Percentiles rank a stretch among this genome's conserved stretches.
phyloP scores from a whole-genome alignment of 768 basidiomycete genomes.

The Boletus sensibilis region DNA sequence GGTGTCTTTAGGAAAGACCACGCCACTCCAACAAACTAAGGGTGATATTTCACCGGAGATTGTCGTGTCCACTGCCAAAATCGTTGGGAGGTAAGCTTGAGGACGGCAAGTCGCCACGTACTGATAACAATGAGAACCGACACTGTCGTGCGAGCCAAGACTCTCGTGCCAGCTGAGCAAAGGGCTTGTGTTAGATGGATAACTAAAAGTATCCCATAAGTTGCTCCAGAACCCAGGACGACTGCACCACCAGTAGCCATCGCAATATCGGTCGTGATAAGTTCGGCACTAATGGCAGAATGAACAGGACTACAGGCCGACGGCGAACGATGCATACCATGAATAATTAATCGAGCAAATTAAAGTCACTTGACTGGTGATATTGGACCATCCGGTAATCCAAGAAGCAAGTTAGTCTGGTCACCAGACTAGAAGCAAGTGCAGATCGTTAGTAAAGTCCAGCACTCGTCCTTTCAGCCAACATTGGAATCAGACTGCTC shows the following conservation, averaged over 20 bases:
- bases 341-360: conserved; percentile 21
- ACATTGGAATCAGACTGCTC: neutral
- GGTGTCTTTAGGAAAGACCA: no score
- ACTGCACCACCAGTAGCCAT: conserved; percentile 20
- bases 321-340: conserved; percentile 9
- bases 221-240: conserved; percentile 15
- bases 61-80: conserved; percentile 16
- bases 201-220: conserved; percentile 21
- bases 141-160: conserved; percentile 20
- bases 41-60: neutral
- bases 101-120: conserved; percentile 5
- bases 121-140: conserved; percentile 8
- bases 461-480: conserved; percentile 22
- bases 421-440: conserved; percentile 23
- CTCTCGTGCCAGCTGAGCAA: conserved; percentile 20
- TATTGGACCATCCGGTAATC: conserved; percentile 28
- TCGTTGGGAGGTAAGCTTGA: neutral
- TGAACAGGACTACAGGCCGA: neutral
- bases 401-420: conserved; percentile 25
- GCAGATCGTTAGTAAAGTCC: conserved; percentile 26
- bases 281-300: conserved; percentile 12
- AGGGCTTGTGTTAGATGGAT: conserved; percentile 17
- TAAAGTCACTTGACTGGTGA: conserved; percentile 23
- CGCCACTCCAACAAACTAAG: no score
- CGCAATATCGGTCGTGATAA: conserved; percentile 17